Evolutionary conservation across 169 alveolate species (phyloP).

Genomic region (Eimeria necatrix): DNA sequence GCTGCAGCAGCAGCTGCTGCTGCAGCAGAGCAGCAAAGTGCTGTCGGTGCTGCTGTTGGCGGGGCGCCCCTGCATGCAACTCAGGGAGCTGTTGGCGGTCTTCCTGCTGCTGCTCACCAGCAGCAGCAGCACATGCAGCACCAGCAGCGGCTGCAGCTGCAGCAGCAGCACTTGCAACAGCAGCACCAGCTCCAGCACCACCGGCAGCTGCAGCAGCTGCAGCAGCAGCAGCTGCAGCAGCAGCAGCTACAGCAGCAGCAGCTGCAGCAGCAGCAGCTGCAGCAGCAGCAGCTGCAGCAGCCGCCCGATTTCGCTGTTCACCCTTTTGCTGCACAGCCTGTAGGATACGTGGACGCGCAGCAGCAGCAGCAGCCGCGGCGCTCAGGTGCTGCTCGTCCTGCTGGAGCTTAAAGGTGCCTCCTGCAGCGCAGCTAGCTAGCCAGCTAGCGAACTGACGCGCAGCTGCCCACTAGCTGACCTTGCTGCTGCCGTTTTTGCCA

Average conservation of each 20-base stretch:
- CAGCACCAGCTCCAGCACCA: constrained; percentile 34
- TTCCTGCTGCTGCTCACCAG: constrained; percentile 45
- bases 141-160: constrained; percentile 19
- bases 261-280: constrained; percentile 30
- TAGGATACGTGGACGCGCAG: constrained; percentile 32
- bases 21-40: constrained; percentile 22
- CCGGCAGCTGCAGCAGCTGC: neutral
- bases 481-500: too few relatives aligned
- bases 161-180: constrained; percentile 23
- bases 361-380: constrained; percentile 62
- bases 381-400: constrained; percentile 39
- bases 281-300: constrained; percentile 56
- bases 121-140: constrained; percentile 17
- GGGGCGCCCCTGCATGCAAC: neutral
- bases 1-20: constrained; percentile 43
- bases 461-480: too few relatives aligned
- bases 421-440: neutral
- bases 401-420: neutral
- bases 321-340: constrained; percentile 18
- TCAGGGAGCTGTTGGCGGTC: constrained; percentile 7
- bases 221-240: neutral
- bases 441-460: too few relatives aligned
- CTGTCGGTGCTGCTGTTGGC: constrained; percentile 3
- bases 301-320: constrained; percentile 24
- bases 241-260: constrained; percentile 11